These are phyloP conservation scores for Apophysomyces variabilis DNA, from an alignment of 371 early-diverging fungal genomes.

Conservation along the genomic window DNA sequence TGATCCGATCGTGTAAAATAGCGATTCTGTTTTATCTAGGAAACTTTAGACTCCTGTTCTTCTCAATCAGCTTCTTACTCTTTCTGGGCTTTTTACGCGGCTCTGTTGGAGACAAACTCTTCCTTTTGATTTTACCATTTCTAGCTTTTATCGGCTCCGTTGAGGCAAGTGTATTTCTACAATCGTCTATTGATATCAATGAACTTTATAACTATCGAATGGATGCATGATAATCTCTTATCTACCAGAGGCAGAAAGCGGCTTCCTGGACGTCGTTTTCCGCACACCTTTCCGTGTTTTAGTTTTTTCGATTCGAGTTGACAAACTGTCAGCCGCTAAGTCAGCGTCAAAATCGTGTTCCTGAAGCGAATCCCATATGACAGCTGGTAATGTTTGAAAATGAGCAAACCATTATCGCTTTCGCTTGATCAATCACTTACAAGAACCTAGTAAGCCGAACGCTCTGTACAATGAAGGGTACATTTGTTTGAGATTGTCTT, in stretches of 20 bases:
- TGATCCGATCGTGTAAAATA: background rate
- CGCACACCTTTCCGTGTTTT: background rate
- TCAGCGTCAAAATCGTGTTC: slow-evolving; percentile 1
- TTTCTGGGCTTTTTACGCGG: slow-evolving; percentile 1
- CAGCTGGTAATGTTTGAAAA: background rate
- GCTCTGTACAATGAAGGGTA: background rate
- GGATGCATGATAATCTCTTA: background rate
- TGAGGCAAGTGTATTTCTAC: background rate
- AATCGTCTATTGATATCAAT: background rate
- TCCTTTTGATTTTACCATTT: background rate
- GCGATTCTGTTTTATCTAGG: background rate
- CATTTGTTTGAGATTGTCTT: background rate
- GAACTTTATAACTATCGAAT: too few relatives aligned
- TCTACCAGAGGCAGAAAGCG: background rate
- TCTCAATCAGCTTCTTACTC: background rate
- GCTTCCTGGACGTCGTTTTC: background rate
- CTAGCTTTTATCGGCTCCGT: background rate
- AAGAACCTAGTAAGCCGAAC: background rate
- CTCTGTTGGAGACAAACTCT: background rate
- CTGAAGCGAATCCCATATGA: background rate
- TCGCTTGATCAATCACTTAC: background rate
- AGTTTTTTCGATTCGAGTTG: background rate
- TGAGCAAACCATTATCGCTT: background rate
- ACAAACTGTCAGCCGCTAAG: background rate
- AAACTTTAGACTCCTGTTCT: background rate